Evolutionary conservation across 2,329 filamentous ascomycete genomes (phyloP).

Genomic region (Pleoardoris graminearum): DNA sequence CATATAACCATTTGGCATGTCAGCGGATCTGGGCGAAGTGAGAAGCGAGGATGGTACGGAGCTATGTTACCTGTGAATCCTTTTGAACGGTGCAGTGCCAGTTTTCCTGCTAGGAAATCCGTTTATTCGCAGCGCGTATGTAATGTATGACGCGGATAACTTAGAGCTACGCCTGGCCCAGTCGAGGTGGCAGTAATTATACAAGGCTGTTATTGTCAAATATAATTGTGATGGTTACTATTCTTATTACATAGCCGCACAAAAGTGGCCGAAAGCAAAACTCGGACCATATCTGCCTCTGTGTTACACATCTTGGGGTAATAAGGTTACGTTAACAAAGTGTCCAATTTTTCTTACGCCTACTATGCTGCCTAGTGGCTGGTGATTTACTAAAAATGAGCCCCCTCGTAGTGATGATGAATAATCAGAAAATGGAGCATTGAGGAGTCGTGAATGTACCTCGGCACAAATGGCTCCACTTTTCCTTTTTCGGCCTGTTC

Average conservation of each 20-base stretch:
- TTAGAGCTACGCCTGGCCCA: conserved; percentile 12
- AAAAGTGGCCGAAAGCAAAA: no score
- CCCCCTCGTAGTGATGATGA: background rate
- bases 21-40: conserved; percentile 14
- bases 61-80: conserved; percentile 32
- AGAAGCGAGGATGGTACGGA: conserved; percentile 9
- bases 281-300: no score
- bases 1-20: conserved; percentile 17
- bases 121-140: conserved; percentile 17
- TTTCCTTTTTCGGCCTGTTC: no score
- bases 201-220: no score
- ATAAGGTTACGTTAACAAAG: no score
- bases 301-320: no score
- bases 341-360: no score
- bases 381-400: background rate
- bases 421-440: background rate
- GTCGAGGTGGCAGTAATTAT: conserved; percentile 7
- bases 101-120: conserved; percentile 15
- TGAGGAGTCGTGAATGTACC: conserved; percentile 2
- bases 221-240: no score
- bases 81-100: conserved; percentile 25
- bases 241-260: no score
- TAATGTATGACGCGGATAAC: conserved; percentile 16
- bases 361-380: background rate
- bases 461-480: conserved; percentile 5